phyloP scores from a whole-genome alignment of 2,329 filamentous ascomycete species.

The Cladophialophora chaetospira region DNA sequence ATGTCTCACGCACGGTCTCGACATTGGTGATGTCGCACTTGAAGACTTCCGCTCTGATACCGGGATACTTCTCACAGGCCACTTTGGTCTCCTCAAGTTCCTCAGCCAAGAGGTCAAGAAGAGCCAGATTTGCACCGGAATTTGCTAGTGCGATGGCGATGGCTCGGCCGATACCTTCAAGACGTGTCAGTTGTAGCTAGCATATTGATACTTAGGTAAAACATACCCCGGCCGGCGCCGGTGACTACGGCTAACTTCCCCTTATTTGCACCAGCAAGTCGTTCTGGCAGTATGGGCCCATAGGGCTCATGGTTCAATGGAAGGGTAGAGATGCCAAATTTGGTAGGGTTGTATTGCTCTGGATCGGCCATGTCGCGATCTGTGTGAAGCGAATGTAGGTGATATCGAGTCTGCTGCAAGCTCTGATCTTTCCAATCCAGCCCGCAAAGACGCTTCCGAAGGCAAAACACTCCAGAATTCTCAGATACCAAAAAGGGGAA shows the following conservation, averaged over 20 bases:
- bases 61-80: constrained; percentile 17
- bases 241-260: constrained; percentile 11
- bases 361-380: background rate
- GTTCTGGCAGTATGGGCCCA: background rate
- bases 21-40: constrained; percentile 34
- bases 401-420: no score
- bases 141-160: constrained; percentile 32
- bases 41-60: constrained; percentile 21
- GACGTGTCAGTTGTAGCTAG: background rate
- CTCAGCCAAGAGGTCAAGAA: constrained; percentile 32
- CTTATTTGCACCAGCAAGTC: constrained; percentile 3
- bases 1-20: constrained; percentile 15
- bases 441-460: no score
- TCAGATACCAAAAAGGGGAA: background rate
- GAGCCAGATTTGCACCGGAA: constrained; percentile 31
- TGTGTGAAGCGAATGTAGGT: no score
- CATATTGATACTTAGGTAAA: no score
- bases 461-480: no score
- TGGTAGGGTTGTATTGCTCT: background rate
- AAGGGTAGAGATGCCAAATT: background rate
- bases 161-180: constrained; percentile 31
- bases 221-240: constrained; percentile 4
- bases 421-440: no score
- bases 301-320: constrained; percentile 1
- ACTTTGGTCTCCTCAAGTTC: constrained; percentile 19